Base-by-base conservation (phyloP, 306 rosid species). In the Cicer yamashitae region DNA sequence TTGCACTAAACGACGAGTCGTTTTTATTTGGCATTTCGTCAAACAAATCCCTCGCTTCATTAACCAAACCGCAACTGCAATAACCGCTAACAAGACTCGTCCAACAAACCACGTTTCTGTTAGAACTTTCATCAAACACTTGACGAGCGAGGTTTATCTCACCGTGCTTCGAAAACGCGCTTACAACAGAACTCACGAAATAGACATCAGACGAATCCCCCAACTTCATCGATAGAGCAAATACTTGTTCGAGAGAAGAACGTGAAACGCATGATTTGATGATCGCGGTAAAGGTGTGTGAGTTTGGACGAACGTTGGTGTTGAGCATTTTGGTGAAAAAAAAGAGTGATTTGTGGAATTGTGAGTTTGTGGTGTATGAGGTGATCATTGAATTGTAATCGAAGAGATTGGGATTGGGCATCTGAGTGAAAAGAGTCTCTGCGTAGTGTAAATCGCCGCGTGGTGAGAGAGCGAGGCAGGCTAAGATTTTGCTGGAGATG, bases 351-450 rank as follows among this genome's bases (percentile, higher is more conserved):
- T 53, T 74, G n/a, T 61, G 17, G 57, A 20, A 64, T 1, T 70
- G 76, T 6, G 71, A 74, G 13, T 40, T 14, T 43, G 48, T 18
- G 2, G 75, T 5, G 71, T 73, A 73, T 34, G 73, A 58, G 25
- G 76, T 41, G 34, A 84, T 77, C 53, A 84, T 73, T 81, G 78
- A 25, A 50, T 84, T 84, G 73, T 47, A 84, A 38, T 84, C 81
- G 18, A 84, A 84, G 58, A 84, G 8, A 22, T 54, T 81, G 44
- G 81, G 83, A 25, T 3, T 50, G 30, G 82, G 37, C n/a, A 57
- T 74, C 72, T 41, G 78, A 10, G 73, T 40, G 83, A 84, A 84
- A 43, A 84, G 17, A 34, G 78, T 69, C 3, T 69, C 64, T 6
- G 85, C 85, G 8, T 74, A 70, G 45, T 7, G 47, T 14, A 81